Base-by-base conservation (phyloP, 1,139 yeast genomes). In the Candida glucosophila region DNA sequence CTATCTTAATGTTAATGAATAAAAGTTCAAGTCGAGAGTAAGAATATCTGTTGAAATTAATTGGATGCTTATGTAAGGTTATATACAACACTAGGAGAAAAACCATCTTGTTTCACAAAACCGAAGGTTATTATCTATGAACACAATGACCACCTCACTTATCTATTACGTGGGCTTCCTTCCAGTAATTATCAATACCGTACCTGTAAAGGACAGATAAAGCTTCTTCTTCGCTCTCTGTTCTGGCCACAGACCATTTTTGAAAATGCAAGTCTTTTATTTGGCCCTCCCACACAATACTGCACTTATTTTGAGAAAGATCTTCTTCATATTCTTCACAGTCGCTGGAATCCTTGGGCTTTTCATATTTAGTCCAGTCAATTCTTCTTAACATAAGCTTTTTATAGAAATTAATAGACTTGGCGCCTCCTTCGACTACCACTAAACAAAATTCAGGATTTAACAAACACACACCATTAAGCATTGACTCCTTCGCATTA, bases 281-380 rank as follows among this genome's bases (percentile, higher is more conserved):
- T 35, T 73, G 75, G 0, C 96, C 96, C 34, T 76, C 77, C 96
- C 96, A 88, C 3, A 82, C 41, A 11, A 77, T 40, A 3, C 44
- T 40, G 38, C 86, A 76, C 27, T 43, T 47, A 42, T 80, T 82
- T 1, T 43, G 40, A 0, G 55, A 37, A 29, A 74, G 50, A 37
- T 73, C 72, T 72, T 46, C 2, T 19, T 25, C 44, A 9, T 5
- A 27, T 11, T 20, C 24, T 10, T 23, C n/a, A 16, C 8, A 10
- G 14, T 10, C 10, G 10, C 13, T 33, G 8, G 39, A 41, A 4
- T 34, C 37, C 19, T 49, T 38, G 75, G 77, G 14, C 56, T 49
- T 27, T 52, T 55, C 15, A 35, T 37, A 18, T 28, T 69, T 74
- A 1, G 64, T 58, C 96, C 96, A 88, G 19, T 72, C 59, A 29